Conservation (phyloP, 1,284 basidiomycete species). For the Sphaerobolus stellatus region DNA sequence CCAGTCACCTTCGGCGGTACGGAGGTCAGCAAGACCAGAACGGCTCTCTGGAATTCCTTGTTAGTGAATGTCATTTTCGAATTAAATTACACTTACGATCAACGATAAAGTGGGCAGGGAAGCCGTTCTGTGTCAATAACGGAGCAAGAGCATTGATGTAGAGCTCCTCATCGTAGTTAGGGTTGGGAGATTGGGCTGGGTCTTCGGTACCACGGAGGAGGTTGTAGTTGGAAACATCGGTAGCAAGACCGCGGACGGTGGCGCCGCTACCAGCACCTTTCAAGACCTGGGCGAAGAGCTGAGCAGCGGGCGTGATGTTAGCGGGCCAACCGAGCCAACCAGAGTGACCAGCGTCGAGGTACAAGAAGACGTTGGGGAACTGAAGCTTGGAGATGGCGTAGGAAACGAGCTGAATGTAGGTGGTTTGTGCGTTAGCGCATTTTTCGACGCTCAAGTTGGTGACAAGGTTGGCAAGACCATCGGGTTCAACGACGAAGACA, state of each 20-base stretch:
- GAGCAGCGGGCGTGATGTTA: constrained; percentile 21
- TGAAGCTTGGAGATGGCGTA: constrained; percentile 21
- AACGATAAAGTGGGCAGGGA: constrained; percentile 22
- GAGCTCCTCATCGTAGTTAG: constrained; percentile 23
- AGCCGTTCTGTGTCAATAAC: constrained; percentile 17
- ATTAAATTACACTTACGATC: constrained; percentile 16
- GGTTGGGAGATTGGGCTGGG: constrained; percentile 19
- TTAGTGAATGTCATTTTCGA: too few relatives aligned
- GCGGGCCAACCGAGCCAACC: constrained; percentile 24
- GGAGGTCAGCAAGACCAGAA: constrained; percentile 17
- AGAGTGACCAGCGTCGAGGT: constrained; percentile 22
- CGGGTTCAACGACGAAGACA: constrained; percentile 21
- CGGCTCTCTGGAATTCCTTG: constrained; percentile 10
- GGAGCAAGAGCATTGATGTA: constrained; percentile 22
- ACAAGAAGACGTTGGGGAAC: constrained; percentile 22
- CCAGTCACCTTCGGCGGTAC: constrained; percentile 21
- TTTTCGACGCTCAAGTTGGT: constrained; percentile 20
- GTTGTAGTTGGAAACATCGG: constrained; percentile 23
- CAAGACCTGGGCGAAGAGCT: constrained; percentile 19
- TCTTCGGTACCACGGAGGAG: constrained; percentile 18
- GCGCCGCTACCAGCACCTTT: constrained; percentile 15
- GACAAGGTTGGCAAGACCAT: constrained; percentile 20
- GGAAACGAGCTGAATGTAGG: constrained; percentile 21
- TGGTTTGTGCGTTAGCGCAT: constrained; percentile 18
- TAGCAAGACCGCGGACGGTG: constrained; percentile 19